These are phyloP conservation scores for Coniferiporia weirii DNA, from an alignment of 1,284 basidiomycete genomes.

Conservation along the genomic window DNA sequence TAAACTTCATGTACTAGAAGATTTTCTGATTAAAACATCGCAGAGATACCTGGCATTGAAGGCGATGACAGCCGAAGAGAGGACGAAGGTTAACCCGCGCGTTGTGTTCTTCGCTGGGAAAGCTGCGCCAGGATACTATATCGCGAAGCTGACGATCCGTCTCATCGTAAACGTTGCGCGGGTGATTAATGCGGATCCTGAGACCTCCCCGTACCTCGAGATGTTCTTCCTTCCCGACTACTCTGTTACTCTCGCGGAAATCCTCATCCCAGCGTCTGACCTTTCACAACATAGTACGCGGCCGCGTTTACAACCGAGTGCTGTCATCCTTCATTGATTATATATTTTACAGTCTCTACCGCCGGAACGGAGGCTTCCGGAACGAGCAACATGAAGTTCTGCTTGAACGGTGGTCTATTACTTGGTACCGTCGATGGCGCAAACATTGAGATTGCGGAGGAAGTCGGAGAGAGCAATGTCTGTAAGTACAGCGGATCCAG, in stretches of 20 bases:
- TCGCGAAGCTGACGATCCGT: conserved; percentile 84
- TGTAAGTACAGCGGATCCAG: conserved; percentile 46
- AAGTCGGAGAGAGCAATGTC: conserved; percentile 69
- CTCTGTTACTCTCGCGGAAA: conserved; percentile 83
- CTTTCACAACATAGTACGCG: conserved; percentile 73
- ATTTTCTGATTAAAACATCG: conserved; percentile 8
- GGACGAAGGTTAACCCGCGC: conserved; percentile 74
- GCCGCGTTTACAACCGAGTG: no score
- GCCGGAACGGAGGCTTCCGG: conserved; percentile 89
- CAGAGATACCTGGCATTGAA: conserved; percentile 82
- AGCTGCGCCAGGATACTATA: conserved; percentile 78
- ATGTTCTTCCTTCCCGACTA: conserved; percentile 88
- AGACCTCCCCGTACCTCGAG: conserved; percentile 77
- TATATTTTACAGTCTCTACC: conserved; percentile 54
- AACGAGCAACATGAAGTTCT: conserved; percentile 93
- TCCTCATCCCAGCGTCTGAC: conserved; percentile 88
- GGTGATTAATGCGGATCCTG: conserved; percentile 81
- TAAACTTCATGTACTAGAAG: background rate
- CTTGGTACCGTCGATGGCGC: conserved; percentile 85
- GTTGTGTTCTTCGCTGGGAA: conserved; percentile 91
- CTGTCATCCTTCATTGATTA: background rate
- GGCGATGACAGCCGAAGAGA: conserved; percentile 67
- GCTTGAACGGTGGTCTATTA: conserved; percentile 82
- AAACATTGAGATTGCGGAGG: conserved; percentile 93
- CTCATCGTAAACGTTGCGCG: conserved; percentile 86